Conservation (phyloP, 139 green algal genomes). For the Pleodorina starrii region DNA sequence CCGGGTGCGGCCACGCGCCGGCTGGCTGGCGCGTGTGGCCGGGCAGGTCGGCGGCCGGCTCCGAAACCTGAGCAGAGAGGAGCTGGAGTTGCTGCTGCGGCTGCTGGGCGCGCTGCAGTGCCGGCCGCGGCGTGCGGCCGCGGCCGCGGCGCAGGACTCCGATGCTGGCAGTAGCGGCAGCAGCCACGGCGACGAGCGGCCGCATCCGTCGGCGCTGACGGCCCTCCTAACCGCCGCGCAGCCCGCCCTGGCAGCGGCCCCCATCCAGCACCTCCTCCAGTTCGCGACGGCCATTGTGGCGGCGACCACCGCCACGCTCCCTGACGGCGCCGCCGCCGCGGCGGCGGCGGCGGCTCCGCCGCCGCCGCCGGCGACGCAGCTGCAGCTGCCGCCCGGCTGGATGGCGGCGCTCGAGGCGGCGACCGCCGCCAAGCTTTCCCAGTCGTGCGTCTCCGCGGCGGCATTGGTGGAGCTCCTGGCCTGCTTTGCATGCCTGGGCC, state of each 20-base stretch:
- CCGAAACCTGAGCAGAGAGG: neutral
- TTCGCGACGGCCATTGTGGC: constrained; percentile 18
- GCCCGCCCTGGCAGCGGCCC: neutral
- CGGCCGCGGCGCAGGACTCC: neutral
- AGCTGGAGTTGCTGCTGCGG: constrained; percentile 16
- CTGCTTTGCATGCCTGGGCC: neutral
- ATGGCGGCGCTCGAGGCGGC: neutral
- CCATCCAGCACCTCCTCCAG: constrained; percentile 26
- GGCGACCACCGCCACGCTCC: neutral
- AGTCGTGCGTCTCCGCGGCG: neutral
- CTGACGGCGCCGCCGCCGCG: neutral
- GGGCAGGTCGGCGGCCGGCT: neutral
- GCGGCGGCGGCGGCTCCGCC: neutral
- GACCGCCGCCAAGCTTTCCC: neutral
- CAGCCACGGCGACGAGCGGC: neutral
- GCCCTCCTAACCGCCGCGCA: neutral
- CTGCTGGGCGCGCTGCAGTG: neutral
- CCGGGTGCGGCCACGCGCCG: neutral
- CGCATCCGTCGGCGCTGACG: neutral
- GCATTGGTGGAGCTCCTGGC: constrained; percentile 30
- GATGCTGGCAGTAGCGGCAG: neutral
- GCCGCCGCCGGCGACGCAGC: neutral
- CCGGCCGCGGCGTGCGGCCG: neutral
- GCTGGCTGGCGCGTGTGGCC: neutral
- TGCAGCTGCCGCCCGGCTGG: constrained; percentile 8